Conservation (phyloP, 2,329 filamentous ascomycete species). For the Raffaelea albimanens region DNA sequence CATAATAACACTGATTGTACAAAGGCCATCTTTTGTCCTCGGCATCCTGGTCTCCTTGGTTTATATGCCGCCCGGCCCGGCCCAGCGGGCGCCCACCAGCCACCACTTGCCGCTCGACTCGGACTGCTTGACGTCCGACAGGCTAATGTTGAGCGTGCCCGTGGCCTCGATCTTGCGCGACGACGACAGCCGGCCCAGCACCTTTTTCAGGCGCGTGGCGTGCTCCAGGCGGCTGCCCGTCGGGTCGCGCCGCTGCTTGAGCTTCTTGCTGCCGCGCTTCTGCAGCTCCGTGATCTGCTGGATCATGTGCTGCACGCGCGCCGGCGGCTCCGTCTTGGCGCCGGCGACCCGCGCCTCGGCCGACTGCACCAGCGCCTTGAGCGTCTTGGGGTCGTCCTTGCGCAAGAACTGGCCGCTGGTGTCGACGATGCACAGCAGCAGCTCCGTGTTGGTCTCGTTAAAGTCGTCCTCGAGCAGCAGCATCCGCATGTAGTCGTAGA, state of each 20-base stretch:
- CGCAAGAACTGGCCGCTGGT: conserved; percentile 74
- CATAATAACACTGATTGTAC: too few relatives aligned
- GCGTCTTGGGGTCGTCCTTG: conserved; percentile 75
- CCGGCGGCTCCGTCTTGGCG: conserved; percentile 64
- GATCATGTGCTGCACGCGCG: conserved; percentile 94
- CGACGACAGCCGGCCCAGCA: conserved; percentile 64
- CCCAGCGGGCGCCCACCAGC: conserved; percentile 93
- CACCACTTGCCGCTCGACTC: conserved; percentile 95
- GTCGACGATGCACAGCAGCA: conserved; percentile 75
- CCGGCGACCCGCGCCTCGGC: conserved; percentile 52
- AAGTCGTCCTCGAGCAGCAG: conserved; percentile 67
- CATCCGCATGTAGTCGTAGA: conserved; percentile 84
- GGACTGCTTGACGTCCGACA: conserved; percentile 72
- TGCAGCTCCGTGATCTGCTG: conserved; percentile 92
- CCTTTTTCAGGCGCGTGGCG: conserved; percentile 80
- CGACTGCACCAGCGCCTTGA: conserved; percentile 84
- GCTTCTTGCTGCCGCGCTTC: conserved; percentile 88
- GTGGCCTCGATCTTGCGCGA: conserved; percentile 56
- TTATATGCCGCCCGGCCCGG: conserved; percentile 23
- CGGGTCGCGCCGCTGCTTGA: conserved; percentile 28
- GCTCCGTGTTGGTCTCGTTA: conserved; percentile 78
- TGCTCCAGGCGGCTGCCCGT: conserved; percentile 66
- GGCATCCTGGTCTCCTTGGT: too few relatives aligned
- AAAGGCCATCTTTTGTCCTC: too few relatives aligned
- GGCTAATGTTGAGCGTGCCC: conserved; percentile 72